Evolutionary conservation across 2,329 filamentous ascomycete species (phyloP).

Genomic region (Purpureocillium takamizusanense): DNA sequence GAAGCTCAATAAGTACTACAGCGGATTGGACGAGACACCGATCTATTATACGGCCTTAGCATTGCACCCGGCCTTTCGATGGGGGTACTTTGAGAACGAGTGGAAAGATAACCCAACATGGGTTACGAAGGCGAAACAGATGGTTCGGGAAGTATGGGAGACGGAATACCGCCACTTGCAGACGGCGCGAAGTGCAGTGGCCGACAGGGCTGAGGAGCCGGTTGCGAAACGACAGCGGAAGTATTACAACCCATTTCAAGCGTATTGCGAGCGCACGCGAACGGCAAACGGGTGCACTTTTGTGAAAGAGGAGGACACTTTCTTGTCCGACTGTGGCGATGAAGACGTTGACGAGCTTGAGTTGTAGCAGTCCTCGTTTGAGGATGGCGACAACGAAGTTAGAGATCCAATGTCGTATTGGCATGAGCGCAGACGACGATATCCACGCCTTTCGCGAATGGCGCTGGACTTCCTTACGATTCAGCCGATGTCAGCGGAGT

Average conservation of each 20-base stretch:
- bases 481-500: constrained; percentile 1
- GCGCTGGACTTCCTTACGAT: constrained; percentile 1
- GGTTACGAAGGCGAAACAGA: background rate
- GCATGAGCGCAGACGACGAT: background rate
- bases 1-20: too few relatives aligned
- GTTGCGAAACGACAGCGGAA: constrained; percentile 2
- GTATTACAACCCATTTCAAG: constrained; percentile 4
- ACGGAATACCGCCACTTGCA: too few relatives aligned
- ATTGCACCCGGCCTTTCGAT: background rate
- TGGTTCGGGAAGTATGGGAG: too few relatives aligned
- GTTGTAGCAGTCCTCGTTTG: too few relatives aligned
- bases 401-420: too few relatives aligned
- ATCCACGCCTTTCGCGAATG: constrained; percentile 1
- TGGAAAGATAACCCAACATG: background rate
- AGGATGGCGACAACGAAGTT: too few relatives aligned
- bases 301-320: background rate
- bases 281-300: background rate
- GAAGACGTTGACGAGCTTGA: too few relatives aligned
- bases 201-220: background rate
- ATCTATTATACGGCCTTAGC: background rate
- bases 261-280: constrained; percentile 1
- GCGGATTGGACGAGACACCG: too few relatives aligned
- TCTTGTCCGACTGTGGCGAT: too few relatives aligned
- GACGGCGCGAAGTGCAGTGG: too few relatives aligned
- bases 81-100: background rate